phyloP scores from a whole-genome alignment of 768 basidiomycete genomes.

The Wakefieldia striispora region DNA sequence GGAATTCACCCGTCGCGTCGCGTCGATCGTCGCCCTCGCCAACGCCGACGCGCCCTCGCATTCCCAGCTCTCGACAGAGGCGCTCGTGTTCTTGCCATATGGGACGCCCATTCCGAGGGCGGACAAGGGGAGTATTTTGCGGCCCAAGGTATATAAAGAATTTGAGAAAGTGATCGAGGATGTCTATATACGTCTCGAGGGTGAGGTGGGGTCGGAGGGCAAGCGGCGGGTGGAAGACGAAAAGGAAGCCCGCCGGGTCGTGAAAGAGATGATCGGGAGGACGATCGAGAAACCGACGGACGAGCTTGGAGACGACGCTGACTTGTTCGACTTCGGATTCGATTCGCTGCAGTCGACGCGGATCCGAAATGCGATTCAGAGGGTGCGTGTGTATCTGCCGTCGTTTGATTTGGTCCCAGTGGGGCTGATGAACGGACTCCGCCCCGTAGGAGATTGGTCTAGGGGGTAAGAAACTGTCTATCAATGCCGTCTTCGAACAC shows the following conservation, averaged over 20 bases:
- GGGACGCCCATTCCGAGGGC: slow-evolving; percentile 49
- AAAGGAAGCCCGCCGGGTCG: slow-evolving; percentile 6
- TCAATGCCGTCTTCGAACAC: slow-evolving; percentile 47
- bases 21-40: slow-evolving; percentile 47
- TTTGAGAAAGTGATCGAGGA: slow-evolving; percentile 45
- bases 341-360: slow-evolving; percentile 53
- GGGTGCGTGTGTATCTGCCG: slow-evolving; percentile 26
- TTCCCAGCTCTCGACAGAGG: slow-evolving; percentile 49
- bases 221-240: slow-evolving; percentile 13
- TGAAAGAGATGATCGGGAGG: slow-evolving; percentile 19
- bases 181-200: slow-evolving; percentile 43
- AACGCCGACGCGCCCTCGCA: slow-evolving; percentile 53
- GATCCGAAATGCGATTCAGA: slow-evolving; percentile 48
- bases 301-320: slow-evolving; percentile 31
- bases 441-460: slow-evolving; percentile 17
- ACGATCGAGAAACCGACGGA: slow-evolving; percentile 19
- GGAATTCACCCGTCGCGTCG: slow-evolving; percentile 34
- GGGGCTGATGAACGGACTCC: neutral
- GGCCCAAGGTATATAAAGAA: slow-evolving; percentile 48
- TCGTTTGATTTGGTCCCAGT: slow-evolving; percentile 34
- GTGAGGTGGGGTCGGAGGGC: slow-evolving; percentile 28
- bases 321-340: slow-evolving; percentile 48
- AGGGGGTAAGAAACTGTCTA: slow-evolving; percentile 19
- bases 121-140: slow-evolving; percentile 50
- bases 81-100: slow-evolving; percentile 47